Conservation (phyloP, 495 filamentous ascomycete genomes). For the Talaromyces liani region DNA sequence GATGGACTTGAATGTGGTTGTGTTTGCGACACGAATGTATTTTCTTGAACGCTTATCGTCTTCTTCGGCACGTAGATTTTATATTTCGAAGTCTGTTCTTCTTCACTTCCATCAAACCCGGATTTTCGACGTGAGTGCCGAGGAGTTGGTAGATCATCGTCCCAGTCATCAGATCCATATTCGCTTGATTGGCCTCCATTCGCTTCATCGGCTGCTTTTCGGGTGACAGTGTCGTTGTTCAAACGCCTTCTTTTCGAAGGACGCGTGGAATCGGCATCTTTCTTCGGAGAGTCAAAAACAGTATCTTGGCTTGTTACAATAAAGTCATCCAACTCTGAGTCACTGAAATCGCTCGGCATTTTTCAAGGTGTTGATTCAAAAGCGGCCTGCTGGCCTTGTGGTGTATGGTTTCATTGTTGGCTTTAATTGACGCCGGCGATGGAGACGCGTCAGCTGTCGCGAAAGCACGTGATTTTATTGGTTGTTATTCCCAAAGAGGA, state of each 20-base stretch:
- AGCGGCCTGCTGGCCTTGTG: not conserved
- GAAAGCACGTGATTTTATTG: slow-evolving; percentile 9
- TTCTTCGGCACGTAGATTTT: slow-evolving; percentile 40
- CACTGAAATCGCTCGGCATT: slow-evolving; percentile 10
- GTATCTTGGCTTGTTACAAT: slow-evolving; percentile 19
- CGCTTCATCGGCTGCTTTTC: not conserved
- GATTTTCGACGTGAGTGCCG: slow-evolving; percentile 10
- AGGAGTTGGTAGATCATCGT: slow-evolving; percentile 12
- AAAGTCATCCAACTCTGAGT: slow-evolving; percentile 27
- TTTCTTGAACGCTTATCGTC: slow-evolving; percentile 28
- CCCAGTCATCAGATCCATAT: slow-evolving; percentile 11
- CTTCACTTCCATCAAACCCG: slow-evolving; percentile 17
- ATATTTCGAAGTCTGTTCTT: slow-evolving; percentile 24
- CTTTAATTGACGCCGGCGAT: not conserved
- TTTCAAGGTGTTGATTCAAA: not conserved
- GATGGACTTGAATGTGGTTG: slow-evolving; percentile 44
- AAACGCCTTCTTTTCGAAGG: slow-evolving; percentile 32
- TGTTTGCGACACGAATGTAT: slow-evolving; percentile 48
- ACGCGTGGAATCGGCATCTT: slow-evolving; percentile 14
- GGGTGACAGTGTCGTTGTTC: not conserved
- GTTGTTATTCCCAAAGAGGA: not conserved
- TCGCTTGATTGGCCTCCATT: slow-evolving; percentile 12
- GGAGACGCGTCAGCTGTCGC: slow-evolving; percentile 12
- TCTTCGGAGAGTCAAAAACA: slow-evolving; percentile 2
- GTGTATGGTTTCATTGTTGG: not conserved